phyloP scores from a whole-genome alignment of 495 filamentous ascomycete genomes.

The Achaetomiella virescens region DNA sequence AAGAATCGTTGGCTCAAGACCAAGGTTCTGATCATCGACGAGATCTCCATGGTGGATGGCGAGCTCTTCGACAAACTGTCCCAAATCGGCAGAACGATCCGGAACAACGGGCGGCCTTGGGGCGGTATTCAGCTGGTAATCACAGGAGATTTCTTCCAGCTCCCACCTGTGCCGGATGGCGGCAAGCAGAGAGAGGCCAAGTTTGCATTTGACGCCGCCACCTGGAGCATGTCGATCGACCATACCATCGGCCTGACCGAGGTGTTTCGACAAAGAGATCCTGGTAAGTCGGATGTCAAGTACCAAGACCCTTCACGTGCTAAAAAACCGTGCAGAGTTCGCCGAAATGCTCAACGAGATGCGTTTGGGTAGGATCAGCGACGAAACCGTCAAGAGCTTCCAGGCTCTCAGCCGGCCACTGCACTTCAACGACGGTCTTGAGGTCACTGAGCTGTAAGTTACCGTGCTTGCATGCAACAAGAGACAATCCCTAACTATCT shows the following conservation, averaged over 20 bases:
- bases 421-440: conserved; percentile 65
- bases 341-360: conserved; percentile 96
- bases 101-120: conserved; percentile 87
- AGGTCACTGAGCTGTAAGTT: conserved; percentile 80
- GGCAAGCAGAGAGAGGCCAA: conserved; percentile 59
- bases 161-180: conserved; percentile 80
- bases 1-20: conserved; percentile 83
- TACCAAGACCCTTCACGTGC: neutral
- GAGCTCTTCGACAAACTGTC: conserved; percentile 96
- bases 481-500: neutral
- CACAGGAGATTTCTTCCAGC: conserved; percentile 95
- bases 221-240: conserved; percentile 86
- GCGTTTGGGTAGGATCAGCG: conserved; percentile 74
- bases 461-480: neutral
- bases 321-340: conserved; percentile 53
- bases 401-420: conserved; percentile 62
- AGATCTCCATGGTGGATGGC: conserved; percentile 97
- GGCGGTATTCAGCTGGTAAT: conserved; percentile 94
- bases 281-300: conserved; percentile 44
- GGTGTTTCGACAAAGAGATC: conserved; percentile 93
- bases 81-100: conserved; percentile 67
- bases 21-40: conserved; percentile 82
- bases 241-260: conserved; percentile 95
- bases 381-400: conserved; percentile 66
- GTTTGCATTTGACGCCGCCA: conserved; percentile 87